Base-by-base conservation (phyloP, 371 early-diverging fungal genomes). In the Gilbertella persicaria region DNA sequence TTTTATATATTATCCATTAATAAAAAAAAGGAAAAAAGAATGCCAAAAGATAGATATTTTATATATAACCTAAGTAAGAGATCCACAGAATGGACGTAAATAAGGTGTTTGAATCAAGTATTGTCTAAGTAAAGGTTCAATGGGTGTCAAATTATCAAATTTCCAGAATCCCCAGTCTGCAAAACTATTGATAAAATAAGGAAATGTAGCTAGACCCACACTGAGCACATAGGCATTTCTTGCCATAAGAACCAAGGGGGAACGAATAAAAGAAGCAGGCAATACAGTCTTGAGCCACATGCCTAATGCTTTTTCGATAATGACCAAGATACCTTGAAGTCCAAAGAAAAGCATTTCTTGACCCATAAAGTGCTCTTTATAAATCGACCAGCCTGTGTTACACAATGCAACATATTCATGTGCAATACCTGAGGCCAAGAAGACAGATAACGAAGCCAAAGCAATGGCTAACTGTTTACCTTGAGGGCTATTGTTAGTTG, bases 321-420 rank as follows among this genome's bases (percentile, higher is more conserved):
- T 42, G 8, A 68, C 58, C 13, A 64, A 45, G 2, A 61, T 7
- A 6, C 73, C 73, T 25, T 72, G 66, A 1, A 60, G 55, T 23
- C 45, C 53, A 33, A 72, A 72, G 47, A 68, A 72, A 1, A 54
- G 24, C 26, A 59, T 36, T 19, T 72, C 64, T n/a, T 68, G 61
- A 14, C 69, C 69, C 30, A 66, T 30, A 30, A 59, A 66, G n/a
- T 44, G 36, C 13, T 59, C 40, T 4, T 44, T 40, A 20, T 66
- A 72, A 10, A 59, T 30, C 17, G 45, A 14, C 66, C 66, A 72
- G 17, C 69, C 66, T 16, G 66, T 48, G 35, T 66, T 66, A 43
- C 58, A 60, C 24, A 63, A 36, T 7, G 64, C 53, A 5, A 54
- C 47, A 46, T 66, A 72, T 42, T 68, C 69, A 35, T 72, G 69